Base-by-base conservation (phyloP, 2,329 filamentous ascomycete genomes). In the Nakataea oryzae region DNA sequence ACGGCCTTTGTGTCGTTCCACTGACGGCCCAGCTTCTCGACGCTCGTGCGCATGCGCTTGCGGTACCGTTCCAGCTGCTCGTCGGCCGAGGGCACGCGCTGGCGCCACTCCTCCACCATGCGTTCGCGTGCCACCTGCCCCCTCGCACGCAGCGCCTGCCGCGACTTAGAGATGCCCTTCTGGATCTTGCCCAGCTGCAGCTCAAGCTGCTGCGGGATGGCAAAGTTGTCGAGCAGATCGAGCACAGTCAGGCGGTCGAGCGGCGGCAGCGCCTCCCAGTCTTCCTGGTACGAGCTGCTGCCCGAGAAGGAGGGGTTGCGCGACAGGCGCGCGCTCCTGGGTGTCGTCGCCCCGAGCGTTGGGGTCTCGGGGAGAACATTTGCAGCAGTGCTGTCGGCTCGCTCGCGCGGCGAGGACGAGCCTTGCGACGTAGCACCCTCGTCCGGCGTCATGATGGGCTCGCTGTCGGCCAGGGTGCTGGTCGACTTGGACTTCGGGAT, bases 1-100 rank as follows among this genome's bases (percentile, higher is more conserved):
- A 99, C 92, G 11, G 86, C 87, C 70, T 91, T 91, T 24, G 90
- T 91, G 71, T 96, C 90, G 71, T 90, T 95, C 93, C 93, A 99
- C 70, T 86, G 86, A 67, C 82, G 85, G 64, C 88, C 89, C 41
- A 97, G 81, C 67, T 91, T 89, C 69, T 97, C 93, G n/a, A 97
- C 92, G 59, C 88, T 91, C 59, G 84, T 82, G 67, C 88, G 88
- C 91, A 97, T 95, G 63, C 90, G 90, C 73, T 86, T 89, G 68
- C 88, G 85, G 74, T 97, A 97, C 69, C 91, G 91, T 57, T 96
- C 91, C 62, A 97, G 83, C 77, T 96, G 92, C 74, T 97, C 93
- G 65, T 96, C 93, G 24, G 93, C 89, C 3, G 90, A 87, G 2
- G 92, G 92, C 12, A 96, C 85, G 54, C 93, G 85, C 62, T 90